Base-by-base conservation (phyloP, 805 yeast species). In the Spathaspora girioi region DNA sequence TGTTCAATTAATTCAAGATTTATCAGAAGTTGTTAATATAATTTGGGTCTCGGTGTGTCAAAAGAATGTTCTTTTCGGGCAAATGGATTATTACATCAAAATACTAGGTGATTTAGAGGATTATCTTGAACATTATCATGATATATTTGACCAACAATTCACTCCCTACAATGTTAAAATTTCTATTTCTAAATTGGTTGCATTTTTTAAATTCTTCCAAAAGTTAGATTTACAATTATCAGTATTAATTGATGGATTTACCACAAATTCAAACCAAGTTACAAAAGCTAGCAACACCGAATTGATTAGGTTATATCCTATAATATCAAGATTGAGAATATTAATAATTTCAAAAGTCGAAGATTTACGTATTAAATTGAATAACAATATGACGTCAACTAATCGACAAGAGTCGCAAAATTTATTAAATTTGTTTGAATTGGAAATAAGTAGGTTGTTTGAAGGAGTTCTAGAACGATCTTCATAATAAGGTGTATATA, bases 81-180 rank as follows among this genome's bases (percentile, higher is more conserved):
- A 73, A 55, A 59, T 55, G 2, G 71, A 70, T 52, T 74, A 72
- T 50, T 61, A 69, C 45, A 59, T 73, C 41, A 66, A 65, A 49
- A 59, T 74, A 10, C 31, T 68, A 49, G 68, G 68, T 29, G 78
- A 73, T 53, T 52, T 73, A 44, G 78, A 74, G 45, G 78, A 74
- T 55, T 73, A 70, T 59, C 43, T 72, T 38, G 58, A 55, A 8
- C 63, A 66, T 52, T 72, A 72, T 42, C 26, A 14, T 19, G 48
- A 56, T 1, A 47, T 64, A 17, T 63, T 63, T 23, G 47, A 47
- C 17, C 48, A 43, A 15, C 31, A 41, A 10, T 32, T 32, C 6
- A 45, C 35, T 10, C 18, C 3, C 19, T 40, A 46, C 5, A 26
- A 50, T 17, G 44, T 47, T 2, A 48, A 44, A 11, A 46, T 48